Evolutionary conservation across 2,329 filamentous ascomycete genomes (phyloP).

Genomic region (Cyphellophora attinorum): DNA sequence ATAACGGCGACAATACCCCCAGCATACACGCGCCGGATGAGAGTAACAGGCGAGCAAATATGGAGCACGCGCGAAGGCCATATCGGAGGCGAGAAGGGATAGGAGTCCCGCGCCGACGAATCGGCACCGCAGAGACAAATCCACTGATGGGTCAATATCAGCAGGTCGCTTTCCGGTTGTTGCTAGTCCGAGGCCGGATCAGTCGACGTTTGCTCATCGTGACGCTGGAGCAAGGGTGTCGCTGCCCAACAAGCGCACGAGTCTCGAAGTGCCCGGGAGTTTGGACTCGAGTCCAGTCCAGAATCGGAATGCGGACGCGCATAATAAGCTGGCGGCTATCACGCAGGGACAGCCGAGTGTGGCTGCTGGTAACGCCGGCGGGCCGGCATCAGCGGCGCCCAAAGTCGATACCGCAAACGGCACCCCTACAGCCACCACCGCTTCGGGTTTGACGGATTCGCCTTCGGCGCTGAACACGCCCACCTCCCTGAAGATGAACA

Average conservation of each 20-base stretch:
- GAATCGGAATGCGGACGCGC: constrained; percentile 21
- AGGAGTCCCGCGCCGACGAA: constrained; percentile 52
- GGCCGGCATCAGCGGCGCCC: constrained; percentile 14
- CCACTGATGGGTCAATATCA: constrained; percentile 40
- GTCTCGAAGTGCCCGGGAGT: constrained; percentile 70
- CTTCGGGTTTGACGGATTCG: background rate
- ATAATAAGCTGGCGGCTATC: constrained; percentile 14
- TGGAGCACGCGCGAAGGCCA: constrained; percentile 86
- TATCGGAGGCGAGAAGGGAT: constrained; percentile 63
- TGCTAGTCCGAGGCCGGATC: constrained; percentile 66
- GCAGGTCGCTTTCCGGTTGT: constrained; percentile 59
- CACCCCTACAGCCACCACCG: constrained; percentile 21
- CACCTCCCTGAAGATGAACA: constrained; percentile 12
- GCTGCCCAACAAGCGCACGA: constrained; percentile 49
- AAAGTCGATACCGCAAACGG: constrained; percentile 32
- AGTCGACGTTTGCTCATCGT: constrained; percentile 23
- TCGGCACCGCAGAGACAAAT: constrained; percentile 69
- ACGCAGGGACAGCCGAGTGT: constrained; percentile 3
- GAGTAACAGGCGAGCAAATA: constrained; percentile 83
- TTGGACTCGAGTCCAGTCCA: constrained; percentile 35
- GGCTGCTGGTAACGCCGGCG: background rate
- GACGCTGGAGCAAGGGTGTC: constrained; percentile 22
- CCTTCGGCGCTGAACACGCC: background rate
- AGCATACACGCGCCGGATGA: constrained; percentile 54
- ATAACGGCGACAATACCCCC: no score